Evolutionary conservation across 768 basidiomycete species (phyloP), one percentile per base, ranked within the genome.

Genomic region (Naganishia vaughanmartiniae): DNA sequence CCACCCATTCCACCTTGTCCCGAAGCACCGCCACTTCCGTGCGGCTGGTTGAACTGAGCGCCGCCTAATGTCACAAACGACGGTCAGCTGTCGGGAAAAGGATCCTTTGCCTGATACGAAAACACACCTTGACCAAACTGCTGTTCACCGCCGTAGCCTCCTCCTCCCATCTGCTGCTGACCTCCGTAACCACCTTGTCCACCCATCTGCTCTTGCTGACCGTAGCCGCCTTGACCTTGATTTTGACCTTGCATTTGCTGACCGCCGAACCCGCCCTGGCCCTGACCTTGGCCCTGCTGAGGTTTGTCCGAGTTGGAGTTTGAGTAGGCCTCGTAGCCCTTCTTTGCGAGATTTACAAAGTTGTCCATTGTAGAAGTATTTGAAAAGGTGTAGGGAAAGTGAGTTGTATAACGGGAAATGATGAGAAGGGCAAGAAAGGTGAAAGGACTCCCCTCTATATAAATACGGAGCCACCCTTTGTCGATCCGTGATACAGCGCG

Each of bases 291-390:
- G n/a, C 65, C 31, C 33, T 76, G 73, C 48, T 70, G 70, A 9
- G 54, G 57, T 33, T 60, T 53, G 53, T 75, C 39, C 54, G 57
- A 34, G 55, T 66, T 72, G 19, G 84, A 85, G 33, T 83, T 76
- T 74, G 83, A 81, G 82, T 87, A 87, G 77, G 86, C 83, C 46
- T 86, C 79, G 74, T 85, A 79, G 72, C 87, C 87, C 80, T 91
- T 80, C 81, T 90, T 88, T 12, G 89, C 91, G 74, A 91, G 79
- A 70, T 86, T 87, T 45, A 90, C 84, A 75, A 91, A 85, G 70
- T 79, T 84, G 71, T 90, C 89, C 90, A 76, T 76, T 21, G 70
- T 79, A 57, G n/a, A 54, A 30, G 42, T 42, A 14, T 17, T 24
- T 17, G 56, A 26, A 12, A 6, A 12, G 56, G 36, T 58, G 19